phyloP scores from a whole-genome alignment of 2,329 filamentous ascomycete genomes.

The Alternaria solani region DNA sequence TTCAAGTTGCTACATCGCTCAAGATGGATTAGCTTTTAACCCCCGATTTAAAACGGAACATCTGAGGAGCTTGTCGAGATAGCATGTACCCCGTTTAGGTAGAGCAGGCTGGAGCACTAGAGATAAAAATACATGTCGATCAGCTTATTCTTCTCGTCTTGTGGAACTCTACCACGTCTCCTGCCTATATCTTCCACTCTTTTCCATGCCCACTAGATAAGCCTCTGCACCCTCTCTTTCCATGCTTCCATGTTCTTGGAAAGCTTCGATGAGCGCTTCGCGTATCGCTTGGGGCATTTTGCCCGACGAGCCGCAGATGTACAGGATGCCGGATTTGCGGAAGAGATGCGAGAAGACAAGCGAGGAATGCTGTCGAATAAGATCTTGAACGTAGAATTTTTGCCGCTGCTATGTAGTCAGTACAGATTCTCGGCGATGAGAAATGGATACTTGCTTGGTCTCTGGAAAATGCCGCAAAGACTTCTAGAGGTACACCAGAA shows the following conservation, averaged over 20 bases:
- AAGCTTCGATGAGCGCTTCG: conserved; percentile 69
- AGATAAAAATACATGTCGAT: no score
- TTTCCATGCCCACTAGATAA: conserved; percentile 67
- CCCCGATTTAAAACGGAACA: no score
- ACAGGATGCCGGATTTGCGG: conserved; percentile 62
- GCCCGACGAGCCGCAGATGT: conserved; percentile 69
- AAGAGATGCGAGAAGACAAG: conserved; percentile 63
- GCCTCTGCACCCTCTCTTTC: conserved; percentile 62
- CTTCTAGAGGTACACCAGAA: conserved; percentile 56
- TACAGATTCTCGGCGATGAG: neutral
- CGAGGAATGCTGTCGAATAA: conserved; percentile 61
- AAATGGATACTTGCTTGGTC: conserved; percentile 60
- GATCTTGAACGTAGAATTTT: conserved; percentile 74
- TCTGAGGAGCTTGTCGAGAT: no score
- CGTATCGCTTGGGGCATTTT: conserved; percentile 76
- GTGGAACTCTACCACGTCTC: conserved; percentile 68
- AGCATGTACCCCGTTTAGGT: no score
- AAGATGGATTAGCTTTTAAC: no score
- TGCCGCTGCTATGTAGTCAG: conserved; percentile 43
- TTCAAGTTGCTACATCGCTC: no score
- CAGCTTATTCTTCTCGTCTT: no score
- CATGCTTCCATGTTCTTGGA: conserved; percentile 55
- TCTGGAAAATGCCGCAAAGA: conserved; percentile 74
- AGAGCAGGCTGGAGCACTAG: no score
- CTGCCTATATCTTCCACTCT: conserved; percentile 68